Evolutionary conservation across 83 land plant genomes (phyloP).

Genomic region (Diphasiastrum complanatum): DNA sequence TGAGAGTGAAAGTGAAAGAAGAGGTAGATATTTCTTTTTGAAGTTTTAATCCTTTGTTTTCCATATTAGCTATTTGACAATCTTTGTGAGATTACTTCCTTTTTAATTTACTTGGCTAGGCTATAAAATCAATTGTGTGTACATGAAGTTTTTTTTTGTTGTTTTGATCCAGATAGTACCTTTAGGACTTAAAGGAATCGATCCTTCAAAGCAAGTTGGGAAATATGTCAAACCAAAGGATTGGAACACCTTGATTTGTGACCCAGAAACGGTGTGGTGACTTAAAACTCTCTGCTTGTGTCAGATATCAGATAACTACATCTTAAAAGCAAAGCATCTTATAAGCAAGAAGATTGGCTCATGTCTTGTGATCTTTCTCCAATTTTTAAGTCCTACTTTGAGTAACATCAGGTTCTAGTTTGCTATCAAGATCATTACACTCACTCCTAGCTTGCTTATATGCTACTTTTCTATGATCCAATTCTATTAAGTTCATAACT

Average conservation of each 20-base stretch:
- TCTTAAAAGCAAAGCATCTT: too few species aligned
- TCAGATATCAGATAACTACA: too few species aligned
- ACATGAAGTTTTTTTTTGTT: too few species aligned
- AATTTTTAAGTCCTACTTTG: too few species aligned
- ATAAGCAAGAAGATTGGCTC: too few species aligned
- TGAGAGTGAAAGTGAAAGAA: constrained; percentile 88
- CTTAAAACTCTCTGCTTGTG: background rate
- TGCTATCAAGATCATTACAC: too few species aligned
- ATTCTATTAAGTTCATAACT: too few species aligned
- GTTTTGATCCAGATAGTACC: constrained; percentile 78
- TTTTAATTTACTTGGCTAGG: background rate
- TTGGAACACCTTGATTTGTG: constrained; percentile 79
- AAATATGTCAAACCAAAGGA: constrained; percentile 82
- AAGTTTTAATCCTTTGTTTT: constrained; percentile 4
- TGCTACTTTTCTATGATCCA: too few species aligned
- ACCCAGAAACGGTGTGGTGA: constrained; percentile 75
- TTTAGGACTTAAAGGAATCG: constrained; percentile 68
- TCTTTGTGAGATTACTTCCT: background rate
- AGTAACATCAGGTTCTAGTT: too few species aligned
- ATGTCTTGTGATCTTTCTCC: too few species aligned
- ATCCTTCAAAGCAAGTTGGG: constrained; percentile 76
- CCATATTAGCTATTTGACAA: background rate
- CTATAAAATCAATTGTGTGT: background rate
- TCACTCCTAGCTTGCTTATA: too few species aligned
- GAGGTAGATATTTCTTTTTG: constrained; percentile 46